Evolutionary conservation across 2,329 filamentous ascomycete species (phyloP).

Genomic region (Gliomastix tumulicola): DNA sequence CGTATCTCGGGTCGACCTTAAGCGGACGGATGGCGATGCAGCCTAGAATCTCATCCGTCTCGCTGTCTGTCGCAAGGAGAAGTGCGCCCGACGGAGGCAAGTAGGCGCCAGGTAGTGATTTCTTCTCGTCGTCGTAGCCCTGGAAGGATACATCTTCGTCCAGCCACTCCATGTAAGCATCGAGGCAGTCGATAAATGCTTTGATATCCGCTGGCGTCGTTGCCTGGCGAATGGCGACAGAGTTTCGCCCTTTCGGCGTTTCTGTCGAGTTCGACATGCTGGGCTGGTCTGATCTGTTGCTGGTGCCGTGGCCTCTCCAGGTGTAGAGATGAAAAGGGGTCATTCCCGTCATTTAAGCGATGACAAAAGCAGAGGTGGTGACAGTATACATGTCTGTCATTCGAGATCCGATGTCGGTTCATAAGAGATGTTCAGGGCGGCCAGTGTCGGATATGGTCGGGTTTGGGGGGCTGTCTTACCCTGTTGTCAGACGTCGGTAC

Average conservation of each 20-base stretch:
- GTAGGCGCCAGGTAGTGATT: neutral
- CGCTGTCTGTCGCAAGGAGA: neutral
- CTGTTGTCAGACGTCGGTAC: too few species aligned
- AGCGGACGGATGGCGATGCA: neutral
- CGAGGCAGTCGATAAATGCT: neutral
- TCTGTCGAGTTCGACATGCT: too few species aligned
- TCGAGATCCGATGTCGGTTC: too few species aligned
- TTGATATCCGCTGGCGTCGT: neutral
- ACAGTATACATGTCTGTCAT: too few species aligned
- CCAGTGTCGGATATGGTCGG: too few species aligned
- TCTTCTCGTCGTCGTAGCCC: neutral
- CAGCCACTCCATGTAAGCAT: neutral
- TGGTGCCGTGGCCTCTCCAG: too few species aligned
- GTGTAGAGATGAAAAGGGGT: too few species aligned
- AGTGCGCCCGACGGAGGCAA: neutral
- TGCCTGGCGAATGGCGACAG: neutral
- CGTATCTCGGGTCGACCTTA: neutral
- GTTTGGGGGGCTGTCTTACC: too few species aligned
- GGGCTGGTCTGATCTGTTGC: too few species aligned
- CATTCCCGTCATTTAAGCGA: too few species aligned
- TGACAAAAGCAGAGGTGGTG: too few species aligned
- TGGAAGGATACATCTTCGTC: neutral
- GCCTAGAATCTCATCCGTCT: neutral
- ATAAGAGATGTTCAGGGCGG: too few species aligned
- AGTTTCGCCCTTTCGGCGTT: neutral